These are phyloP conservation scores for Sporothrix mexicana DNA, from an alignment of 2,329 filamentous ascomycete species.

Conservation along the genomic window DNA sequence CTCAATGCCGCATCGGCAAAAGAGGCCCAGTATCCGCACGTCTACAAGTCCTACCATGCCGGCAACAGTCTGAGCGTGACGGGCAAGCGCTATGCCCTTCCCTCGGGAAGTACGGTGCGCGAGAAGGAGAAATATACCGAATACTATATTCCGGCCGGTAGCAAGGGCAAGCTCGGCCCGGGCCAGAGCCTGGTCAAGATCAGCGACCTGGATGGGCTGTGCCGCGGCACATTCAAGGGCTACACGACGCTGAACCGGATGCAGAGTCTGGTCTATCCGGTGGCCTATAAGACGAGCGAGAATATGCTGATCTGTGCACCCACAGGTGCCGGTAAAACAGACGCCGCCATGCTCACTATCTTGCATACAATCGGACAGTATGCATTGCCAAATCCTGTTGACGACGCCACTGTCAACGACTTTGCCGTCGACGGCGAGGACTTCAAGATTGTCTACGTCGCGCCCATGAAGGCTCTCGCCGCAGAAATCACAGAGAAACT, in stretches of 20 bases:
- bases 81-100: slow-evolving; percentile 83
- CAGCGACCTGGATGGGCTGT: slow-evolving; percentile 83
- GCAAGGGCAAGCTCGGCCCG: slow-evolving; percentile 73
- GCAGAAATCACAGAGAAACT: slow-evolving; percentile 96
- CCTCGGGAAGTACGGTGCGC: slow-evolving; percentile 71
- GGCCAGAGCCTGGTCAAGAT: slow-evolving; percentile 81
- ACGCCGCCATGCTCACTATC: slow-evolving; percentile 96
- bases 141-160: slow-evolving; percentile 81
- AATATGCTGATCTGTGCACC: slow-evolving; percentile 99
- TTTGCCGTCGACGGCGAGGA: slow-evolving; percentile 84
- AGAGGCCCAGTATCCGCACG: slow-evolving; percentile 85
- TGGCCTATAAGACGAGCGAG: slow-evolving; percentile 93
- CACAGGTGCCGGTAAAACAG: slow-evolving; percentile 97
- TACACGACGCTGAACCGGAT: slow-evolving; percentile 95
- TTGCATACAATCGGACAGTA: slow-evolving; percentile 90
- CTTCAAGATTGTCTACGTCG: slow-evolving; percentile 98
- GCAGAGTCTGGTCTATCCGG: slow-evolving; percentile 95
- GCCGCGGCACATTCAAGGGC: slow-evolving; percentile 87
- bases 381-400: slow-evolving; percentile 76
- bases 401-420: slow-evolving; percentile 73
- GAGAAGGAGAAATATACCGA: slow-evolving; percentile 86
- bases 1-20: slow-evolving; percentile 74
- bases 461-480: slow-evolving; percentile 97
- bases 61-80: slow-evolving; percentile 83
- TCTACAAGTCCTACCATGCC: slow-evolving; percentile 82